Percentiles rank a stretch among this genome's conserved stretches.
These are phyloP conservation scores for Talaromyces marneffei DNA, from an alignment of 2,329 filamentous ascomycete species.

Conservation along the genomic window DNA sequence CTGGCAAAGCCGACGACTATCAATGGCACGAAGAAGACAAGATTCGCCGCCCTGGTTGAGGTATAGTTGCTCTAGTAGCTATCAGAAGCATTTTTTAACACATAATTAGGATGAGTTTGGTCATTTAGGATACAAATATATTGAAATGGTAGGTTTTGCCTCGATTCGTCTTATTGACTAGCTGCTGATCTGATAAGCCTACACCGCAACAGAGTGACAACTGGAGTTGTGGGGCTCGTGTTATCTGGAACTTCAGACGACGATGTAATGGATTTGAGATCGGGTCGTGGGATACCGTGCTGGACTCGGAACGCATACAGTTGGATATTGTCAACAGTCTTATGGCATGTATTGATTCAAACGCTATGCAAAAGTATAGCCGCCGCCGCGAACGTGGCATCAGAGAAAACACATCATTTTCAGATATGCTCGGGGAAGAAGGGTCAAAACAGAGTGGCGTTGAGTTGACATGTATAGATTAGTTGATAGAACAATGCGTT, in stretches of 20 bases:
- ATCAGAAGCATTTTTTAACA: neutral
- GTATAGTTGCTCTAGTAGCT: too few species aligned
- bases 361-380: slow-evolving; percentile 1
- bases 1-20: slow-evolving; percentile 15
- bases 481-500: too few species aligned
- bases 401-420: neutral
- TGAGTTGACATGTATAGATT: neutral
- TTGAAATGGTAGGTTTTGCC: slow-evolving; percentile 18
- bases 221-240: neutral
- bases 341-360: slow-evolving; percentile 16
- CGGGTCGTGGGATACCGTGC: neutral
- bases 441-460: neutral
- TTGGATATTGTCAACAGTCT: slow-evolving; percentile 20
- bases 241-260: neutral
- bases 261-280: neutral
- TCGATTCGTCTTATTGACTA: slow-evolving; percentile 4
- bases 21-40: slow-evolving; percentile 10
- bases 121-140: slow-evolving; percentile 21
- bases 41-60: neutral
- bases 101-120: slow-evolving; percentile 21
- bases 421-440: neutral
- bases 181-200: slow-evolving; percentile 12
- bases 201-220: slow-evolving; percentile 19
- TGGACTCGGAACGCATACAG: slow-evolving; percentile 19
- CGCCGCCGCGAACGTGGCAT: neutral